Conservation (phyloP, 2,329 filamentous ascomycete species). For the Celoporthe dispersa region DNA sequence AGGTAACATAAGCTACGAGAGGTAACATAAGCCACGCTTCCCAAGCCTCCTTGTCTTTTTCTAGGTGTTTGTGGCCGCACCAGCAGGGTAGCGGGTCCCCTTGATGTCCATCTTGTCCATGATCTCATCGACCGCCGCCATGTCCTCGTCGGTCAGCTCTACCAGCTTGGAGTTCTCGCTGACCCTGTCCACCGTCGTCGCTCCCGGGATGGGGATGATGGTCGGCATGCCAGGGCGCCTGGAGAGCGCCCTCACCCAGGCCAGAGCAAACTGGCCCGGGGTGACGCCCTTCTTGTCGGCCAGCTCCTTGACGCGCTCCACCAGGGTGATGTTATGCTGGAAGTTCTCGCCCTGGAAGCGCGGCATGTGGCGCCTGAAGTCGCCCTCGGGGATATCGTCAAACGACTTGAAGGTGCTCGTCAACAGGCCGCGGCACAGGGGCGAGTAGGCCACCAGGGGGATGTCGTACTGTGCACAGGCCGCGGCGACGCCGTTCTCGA, state of each 20-base stretch:
- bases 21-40: too few species aligned
- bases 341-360: conserved; percentile 68
- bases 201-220: conserved; percentile 71
- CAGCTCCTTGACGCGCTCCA: conserved; percentile 59
- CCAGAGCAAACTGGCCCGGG: conserved; percentile 67
- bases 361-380: conserved; percentile 52
- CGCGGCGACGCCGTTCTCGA: conserved; percentile 55
- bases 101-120: conserved; percentile 51
- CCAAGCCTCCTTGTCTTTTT: not conserved
- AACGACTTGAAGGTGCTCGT: conserved; percentile 57
- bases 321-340: conserved; percentile 66
- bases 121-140: conserved; percentile 54
- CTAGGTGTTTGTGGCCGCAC: conserved; percentile 44
- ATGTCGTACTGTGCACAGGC: conserved; percentile 57
- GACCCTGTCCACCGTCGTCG: conserved; percentile 59
- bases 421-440: conserved; percentile 57
- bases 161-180: conserved; percentile 62
- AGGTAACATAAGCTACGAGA: not conserved
- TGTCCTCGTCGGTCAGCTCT: conserved; percentile 54
- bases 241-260: conserved; percentile 61
- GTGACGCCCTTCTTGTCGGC: conserved; percentile 65
- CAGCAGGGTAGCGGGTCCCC: conserved; percentile 54
- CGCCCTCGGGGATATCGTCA: conserved; percentile 60
- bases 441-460: conserved; percentile 60
- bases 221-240: conserved; percentile 55